Base-by-base conservation (phyloP, 1,139 yeast genomes). In the Scheffersomyces parashehatae region DNA sequence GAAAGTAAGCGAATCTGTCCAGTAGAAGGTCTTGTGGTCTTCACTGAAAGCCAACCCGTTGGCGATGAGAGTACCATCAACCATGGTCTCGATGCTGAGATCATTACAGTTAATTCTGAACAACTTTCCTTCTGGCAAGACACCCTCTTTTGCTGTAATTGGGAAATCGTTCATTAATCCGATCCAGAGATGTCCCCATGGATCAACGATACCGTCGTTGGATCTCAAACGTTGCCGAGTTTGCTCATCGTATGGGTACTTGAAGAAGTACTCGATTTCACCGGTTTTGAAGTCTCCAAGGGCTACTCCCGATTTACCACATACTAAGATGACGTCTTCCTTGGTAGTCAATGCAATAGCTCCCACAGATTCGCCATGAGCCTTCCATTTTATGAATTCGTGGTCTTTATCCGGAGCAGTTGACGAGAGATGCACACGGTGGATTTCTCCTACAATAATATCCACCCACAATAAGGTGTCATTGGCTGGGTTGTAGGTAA, bases 41-140 rank as follows among this genome's bases (percentile, higher is more conserved):
- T 64, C 62, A 35, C 74, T 68, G 77, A 89, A 91, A 29, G 85
- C 87, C 52, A 90, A 73, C n/a, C 97, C 96, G 58, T 90, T 90
- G 15, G 93, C 78, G 46, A 86, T 84, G 33, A 62, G 61, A 32
- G 76, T 64, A 24, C 68, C 59, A 53, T 59, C 59, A 9, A 64
- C 49, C 72, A 75, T 65, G 28, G 62, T 52, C 29, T 64, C 61
- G 20, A 68, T 53, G 16, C 62, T 47, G 48, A 70, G 58, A 41
- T 67, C 70, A n/a, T 67, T 56, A 34, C 68, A 59, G 42, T 65
- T 56, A 37, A 77, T 61, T 31, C 75, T 62, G 57, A 70, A 78
- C 47, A 79, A 60, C 35, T 59, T 60, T 0, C 84, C 85, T 39
- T 70, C 73, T 0, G 69, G 65, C 11, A 58, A 43, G 5, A 64